Conservation (phyloP, 2,329 filamentous ascomycete species). For the Knoxdaviesia capensis region DNA sequence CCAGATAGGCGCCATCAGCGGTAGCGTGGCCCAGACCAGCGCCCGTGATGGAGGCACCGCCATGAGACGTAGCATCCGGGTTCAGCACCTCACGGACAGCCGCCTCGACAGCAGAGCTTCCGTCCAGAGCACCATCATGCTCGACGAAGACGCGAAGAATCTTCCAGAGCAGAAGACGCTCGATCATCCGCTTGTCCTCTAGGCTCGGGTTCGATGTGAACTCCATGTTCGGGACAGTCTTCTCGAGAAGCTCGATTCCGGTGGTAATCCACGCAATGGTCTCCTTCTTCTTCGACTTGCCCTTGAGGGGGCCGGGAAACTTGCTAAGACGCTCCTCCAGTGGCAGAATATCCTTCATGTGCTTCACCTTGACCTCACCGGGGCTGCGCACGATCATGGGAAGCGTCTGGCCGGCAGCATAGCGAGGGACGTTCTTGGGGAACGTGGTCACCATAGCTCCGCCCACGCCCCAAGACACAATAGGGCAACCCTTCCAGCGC, state of each 20-base stretch:
- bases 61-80: conserved; percentile 20
- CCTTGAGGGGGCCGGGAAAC: conserved; percentile 77
- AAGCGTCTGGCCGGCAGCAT: conserved; percentile 49
- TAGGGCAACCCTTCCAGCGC: conserved; percentile 76
- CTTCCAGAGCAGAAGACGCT: conserved; percentile 76
- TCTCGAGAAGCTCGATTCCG: conserved; percentile 58
- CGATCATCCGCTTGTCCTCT: conserved; percentile 51
- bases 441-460: conserved; percentile 70
- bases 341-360: conserved; percentile 52
- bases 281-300: conserved; percentile 93
- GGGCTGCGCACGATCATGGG: conserved; percentile 68
- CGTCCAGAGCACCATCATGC: conserved; percentile 65
- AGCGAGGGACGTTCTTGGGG: conserved; percentile 73
- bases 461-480: conserved; percentile 76
- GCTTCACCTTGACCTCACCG: conserved; percentile 63
- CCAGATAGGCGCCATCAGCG: conserved; percentile 5
- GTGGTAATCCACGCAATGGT: conserved; percentile 58
- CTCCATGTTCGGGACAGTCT: conserved; percentile 25
- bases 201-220: conserved; percentile 30
- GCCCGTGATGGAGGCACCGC: too few species aligned
- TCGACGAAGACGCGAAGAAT: conserved; percentile 66
- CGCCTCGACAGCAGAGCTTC: conserved; percentile 48
- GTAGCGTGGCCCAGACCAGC: not conserved
- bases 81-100: conserved; percentile 57
- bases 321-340: conserved; percentile 52